These are phyloP conservation scores for Saccharomycopsis oosterbeekiorum DNA, from an alignment of 805 yeast genomes.

Conservation along the genomic window DNA sequence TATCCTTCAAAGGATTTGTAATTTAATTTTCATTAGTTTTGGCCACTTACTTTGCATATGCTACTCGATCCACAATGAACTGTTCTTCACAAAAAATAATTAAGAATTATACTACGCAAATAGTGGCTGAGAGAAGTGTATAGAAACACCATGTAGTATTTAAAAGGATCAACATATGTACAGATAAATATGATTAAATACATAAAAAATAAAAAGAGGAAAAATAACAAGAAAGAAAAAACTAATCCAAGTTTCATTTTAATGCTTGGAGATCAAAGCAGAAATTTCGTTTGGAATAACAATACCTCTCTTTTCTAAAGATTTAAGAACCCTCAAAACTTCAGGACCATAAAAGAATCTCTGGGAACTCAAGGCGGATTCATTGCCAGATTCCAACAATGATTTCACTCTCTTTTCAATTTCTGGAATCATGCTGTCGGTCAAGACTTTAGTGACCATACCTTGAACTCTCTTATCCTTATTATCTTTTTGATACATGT, in stretches of 20 bases:
- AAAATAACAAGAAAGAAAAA: background rate
- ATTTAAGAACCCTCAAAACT: conserved; percentile 8
- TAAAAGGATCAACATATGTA: background rate
- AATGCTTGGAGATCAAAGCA: background rate
- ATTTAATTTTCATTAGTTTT: background rate
- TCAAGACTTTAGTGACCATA: conserved; percentile 4
- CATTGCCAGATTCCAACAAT: background rate
- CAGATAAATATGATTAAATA: background rate
- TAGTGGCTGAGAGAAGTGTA: background rate
- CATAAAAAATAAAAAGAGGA: background rate
- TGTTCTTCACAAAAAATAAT: too few relatives aligned
- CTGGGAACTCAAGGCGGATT: background rate
- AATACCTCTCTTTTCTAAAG: background rate
- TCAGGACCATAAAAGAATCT: conserved; percentile 12
- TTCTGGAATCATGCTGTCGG: background rate
- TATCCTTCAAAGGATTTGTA: background rate
- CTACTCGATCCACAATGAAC: too few relatives aligned
- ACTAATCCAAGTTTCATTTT: background rate
- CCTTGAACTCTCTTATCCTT: conserved; percentile 20
- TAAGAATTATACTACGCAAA: too few relatives aligned
- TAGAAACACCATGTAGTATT: background rate
- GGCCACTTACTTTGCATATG: too few relatives aligned
- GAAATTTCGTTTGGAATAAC: background rate
- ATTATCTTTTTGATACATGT: conserved; percentile 16
- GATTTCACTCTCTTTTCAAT: background rate